phyloP scores from a whole-genome alignment of 805 yeast genomes.

The Limtongozyma cylindracea region DNA sequence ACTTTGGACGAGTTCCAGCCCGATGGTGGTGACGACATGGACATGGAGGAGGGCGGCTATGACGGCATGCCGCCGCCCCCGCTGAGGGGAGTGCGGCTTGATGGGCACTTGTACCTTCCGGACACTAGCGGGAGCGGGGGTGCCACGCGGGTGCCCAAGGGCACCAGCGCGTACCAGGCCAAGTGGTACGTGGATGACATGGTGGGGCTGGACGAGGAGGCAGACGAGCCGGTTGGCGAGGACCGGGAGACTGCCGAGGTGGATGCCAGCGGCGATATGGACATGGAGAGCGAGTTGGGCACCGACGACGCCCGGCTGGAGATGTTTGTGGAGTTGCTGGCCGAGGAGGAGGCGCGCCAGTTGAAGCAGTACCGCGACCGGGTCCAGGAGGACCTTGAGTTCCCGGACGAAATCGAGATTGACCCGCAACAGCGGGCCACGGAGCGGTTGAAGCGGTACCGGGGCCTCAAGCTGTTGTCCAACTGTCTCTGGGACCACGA shows the following conservation, averaged over 20 bases:
- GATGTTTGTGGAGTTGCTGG: conserved; percentile 43
- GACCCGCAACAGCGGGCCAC: conserved; percentile 52
- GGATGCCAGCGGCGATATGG: conserved; percentile 9
- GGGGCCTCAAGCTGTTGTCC: conserved; percentile 70
- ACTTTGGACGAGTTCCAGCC: conserved; percentile 34
- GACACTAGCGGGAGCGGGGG: conserved; percentile 2
- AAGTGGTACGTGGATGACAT: conserved; percentile 46
- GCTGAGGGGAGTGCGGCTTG: conserved; percentile 24
- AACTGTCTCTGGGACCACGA: conserved; percentile 73
- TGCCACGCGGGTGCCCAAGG: conserved; percentile 24
- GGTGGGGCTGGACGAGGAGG: conserved; percentile 18
- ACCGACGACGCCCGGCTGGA: conserved; percentile 16
- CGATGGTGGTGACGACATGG: conserved; percentile 20
- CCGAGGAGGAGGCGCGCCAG: conserved; percentile 71
- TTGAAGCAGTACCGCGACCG: conserved; percentile 36
- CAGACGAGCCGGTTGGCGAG: conserved; percentile 12
- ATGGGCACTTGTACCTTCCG: conserved; percentile 25
- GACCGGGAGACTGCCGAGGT: conserved; percentile 9
- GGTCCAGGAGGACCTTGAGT: conserved; percentile 69
- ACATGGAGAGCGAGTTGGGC: conserved; percentile 6
- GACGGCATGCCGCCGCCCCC: conserved; percentile 4
- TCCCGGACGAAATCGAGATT: conserved; percentile 88
- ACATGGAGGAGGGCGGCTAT: conserved; percentile 13
- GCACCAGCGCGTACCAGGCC: conserved; percentile 56
- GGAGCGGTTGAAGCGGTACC: conserved; percentile 50